A percentile compares a stretch with the other conserved stretches of the same genome.
These are phyloP conservation scores for Aspergillus sergii DNA, from an alignment of 2,329 filamentous ascomycete species.

Conservation along the genomic window DNA sequence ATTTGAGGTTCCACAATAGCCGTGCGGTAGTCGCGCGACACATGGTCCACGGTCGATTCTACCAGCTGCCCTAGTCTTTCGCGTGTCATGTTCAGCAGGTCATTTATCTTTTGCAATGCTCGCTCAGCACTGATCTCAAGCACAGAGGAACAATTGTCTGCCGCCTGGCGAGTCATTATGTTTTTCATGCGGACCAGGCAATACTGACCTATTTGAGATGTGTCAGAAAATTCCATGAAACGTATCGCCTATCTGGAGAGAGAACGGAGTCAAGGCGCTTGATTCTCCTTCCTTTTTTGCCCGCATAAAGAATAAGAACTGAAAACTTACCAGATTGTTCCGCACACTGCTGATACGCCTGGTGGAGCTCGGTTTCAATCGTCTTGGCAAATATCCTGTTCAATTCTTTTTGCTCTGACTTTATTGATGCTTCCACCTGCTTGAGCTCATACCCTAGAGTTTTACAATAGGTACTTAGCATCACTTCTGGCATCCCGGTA, in stretches of 20 bases:
- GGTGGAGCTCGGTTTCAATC: background rate
- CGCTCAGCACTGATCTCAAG: background rate
- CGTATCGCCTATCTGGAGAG: too few relatives aligned
- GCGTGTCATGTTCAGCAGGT: background rate
- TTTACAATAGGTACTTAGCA: background rate
- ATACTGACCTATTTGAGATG: background rate
- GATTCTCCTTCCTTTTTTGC: too few relatives aligned
- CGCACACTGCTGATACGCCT: conserved; percentile 4
- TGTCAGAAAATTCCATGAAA: background rate
- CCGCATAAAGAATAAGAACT: too few relatives aligned
- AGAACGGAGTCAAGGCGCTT: too few relatives aligned
- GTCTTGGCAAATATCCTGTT: conserved; percentile 1
- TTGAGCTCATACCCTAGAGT: background rate
- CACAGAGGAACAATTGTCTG: background rate
- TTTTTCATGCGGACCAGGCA: background rate
- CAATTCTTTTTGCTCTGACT: background rate
- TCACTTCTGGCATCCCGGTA: background rate
- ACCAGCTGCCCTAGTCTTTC: background rate
- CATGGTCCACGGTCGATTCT: background rate
- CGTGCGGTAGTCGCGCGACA: background rate
- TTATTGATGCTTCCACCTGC: background rate
- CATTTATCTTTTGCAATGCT: background rate
- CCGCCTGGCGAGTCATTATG: background rate
- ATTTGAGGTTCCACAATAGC: background rate
- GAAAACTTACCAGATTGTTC: background rate